Conservation (phyloP, 495 filamentous ascomycete species). For the Geopyxis carbonaria region DNA sequence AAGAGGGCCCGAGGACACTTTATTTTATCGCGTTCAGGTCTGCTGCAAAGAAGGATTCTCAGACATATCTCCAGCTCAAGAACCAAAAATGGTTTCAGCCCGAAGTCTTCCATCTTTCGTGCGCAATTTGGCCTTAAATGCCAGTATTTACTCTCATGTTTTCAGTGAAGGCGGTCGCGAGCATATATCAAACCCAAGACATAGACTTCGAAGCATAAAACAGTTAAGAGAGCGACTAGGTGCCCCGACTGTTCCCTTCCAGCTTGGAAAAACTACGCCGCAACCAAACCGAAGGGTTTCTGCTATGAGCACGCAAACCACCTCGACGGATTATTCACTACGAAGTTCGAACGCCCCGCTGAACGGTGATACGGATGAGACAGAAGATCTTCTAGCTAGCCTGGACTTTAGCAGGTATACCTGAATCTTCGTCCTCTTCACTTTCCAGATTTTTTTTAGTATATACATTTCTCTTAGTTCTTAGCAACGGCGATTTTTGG, state of each 20-base stretch:
- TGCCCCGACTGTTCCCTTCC: slow-evolving; percentile 9
- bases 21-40: slow-evolving; percentile 71
- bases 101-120: slow-evolving; percentile 69
- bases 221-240: slow-evolving; percentile 47
- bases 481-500: background rate
- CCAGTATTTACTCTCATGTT: slow-evolving; percentile 78
- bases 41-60: slow-evolving; percentile 74
- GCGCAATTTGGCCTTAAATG: slow-evolving; percentile 79
- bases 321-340: slow-evolving; percentile 11
- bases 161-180: slow-evolving; percentile 75
- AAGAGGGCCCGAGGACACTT: slow-evolving; percentile 28
- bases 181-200: slow-evolving; percentile 77
- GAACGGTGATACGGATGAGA: slow-evolving; percentile 16
- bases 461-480: background rate
- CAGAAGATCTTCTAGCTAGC: slow-evolving; percentile 20
- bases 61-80: slow-evolving; percentile 70
- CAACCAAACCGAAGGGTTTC: slow-evolving; percentile 14
- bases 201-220: slow-evolving; percentile 68
- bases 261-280: slow-evolving; percentile 1
- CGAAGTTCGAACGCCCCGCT: slow-evolving; percentile 14
- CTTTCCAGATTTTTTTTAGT: no score
- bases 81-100: slow-evolving; percentile 70
- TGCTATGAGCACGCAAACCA: slow-evolving; percentile 17
- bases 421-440: no score
- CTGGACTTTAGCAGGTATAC: slow-evolving; percentile 25